Conservation (phyloP, 2,329 filamentous ascomycete genomes). For the Penicillium sp. region DNA sequence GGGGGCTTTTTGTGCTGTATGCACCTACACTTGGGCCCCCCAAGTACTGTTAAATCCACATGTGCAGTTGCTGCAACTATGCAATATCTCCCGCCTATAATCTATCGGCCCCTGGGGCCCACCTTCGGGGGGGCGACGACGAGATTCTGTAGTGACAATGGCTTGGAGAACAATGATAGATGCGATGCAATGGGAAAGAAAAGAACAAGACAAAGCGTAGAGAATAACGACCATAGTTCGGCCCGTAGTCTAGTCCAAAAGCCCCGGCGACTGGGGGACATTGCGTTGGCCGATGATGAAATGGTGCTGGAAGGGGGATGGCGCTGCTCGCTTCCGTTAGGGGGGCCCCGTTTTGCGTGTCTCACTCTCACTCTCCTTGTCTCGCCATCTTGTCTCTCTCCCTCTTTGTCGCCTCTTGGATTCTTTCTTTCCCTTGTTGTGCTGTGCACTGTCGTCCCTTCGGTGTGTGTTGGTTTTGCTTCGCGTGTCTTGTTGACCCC, state of each 20-base stretch:
- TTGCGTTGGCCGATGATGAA: conserved; percentile 3
- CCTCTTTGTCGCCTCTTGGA: background rate
- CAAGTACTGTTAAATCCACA: no score
- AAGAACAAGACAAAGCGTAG: background rate
- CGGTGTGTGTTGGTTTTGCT: conserved; percentile 6
- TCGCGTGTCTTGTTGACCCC: background rate
- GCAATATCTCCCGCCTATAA: no score
- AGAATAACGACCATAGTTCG: no score
- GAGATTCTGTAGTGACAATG: no score
- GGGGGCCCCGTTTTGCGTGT: conserved; percentile 14
- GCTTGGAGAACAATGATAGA: no score
- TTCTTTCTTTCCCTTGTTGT: conserved; percentile 10
- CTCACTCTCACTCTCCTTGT: conserved; percentile 7
- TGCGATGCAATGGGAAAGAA: conserved; percentile 1
- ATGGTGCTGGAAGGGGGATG: conserved; percentile 1
- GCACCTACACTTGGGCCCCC: no score
- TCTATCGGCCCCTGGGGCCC: no score
- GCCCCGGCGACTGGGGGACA: no score
- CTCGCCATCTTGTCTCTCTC: conserved; percentile 1
- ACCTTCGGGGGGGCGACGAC: no score
- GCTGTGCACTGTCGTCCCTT: conserved; percentile 24
- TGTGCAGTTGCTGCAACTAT: no score
- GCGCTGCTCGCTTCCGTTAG: conserved; percentile 5
- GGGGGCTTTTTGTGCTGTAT: no score
- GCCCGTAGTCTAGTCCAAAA: no score